Evolutionary conservation across 1,139 yeast genomes (phyloP).

Genomic region (Hemisphaericaspora lyxosophila): DNA sequence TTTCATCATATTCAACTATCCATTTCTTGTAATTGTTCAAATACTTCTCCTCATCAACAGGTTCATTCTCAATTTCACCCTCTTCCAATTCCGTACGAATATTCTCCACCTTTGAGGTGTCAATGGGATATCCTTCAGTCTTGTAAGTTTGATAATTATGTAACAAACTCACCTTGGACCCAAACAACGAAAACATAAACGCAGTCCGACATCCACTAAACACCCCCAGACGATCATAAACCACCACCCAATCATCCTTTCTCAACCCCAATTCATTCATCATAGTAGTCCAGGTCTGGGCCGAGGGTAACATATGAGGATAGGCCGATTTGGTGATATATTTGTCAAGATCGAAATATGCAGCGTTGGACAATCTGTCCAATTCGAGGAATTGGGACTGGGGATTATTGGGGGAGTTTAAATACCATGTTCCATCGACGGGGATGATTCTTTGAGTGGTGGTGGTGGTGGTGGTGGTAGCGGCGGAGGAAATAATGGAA

Average conservation of each 20-base stretch:
- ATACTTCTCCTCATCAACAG: constrained; percentile 11
- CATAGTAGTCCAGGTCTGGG: constrained; percentile 50
- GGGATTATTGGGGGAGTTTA: constrained; percentile 65
- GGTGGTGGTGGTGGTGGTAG: too few relatives aligned
- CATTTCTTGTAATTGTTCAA: constrained; percentile 35
- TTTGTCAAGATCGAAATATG: constrained; percentile 78
- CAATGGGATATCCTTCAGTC: constrained; percentile 24
- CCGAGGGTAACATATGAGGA: constrained; percentile 88
- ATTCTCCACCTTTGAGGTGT: constrained; percentile 20
- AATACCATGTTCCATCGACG: constrained; percentile 88
- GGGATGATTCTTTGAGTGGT: constrained; percentile 50
- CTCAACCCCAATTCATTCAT: constrained; percentile 50
- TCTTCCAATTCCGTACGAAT: constrained; percentile 4
- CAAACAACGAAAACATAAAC: constrained; percentile 81
- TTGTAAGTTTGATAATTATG: constrained; percentile 64
- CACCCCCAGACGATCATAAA: constrained; percentile 82
- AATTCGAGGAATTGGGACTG: constrained; percentile 53
- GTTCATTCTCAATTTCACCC: neutral
- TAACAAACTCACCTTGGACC: constrained; percentile 69
- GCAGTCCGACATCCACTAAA: constrained; percentile 89
- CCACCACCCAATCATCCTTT: constrained; percentile 61
- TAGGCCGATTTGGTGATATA: constrained; percentile 57
- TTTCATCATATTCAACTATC: constrained; percentile 65
- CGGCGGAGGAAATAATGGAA: neutral
- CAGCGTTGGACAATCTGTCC: constrained; percentile 64